Base-by-base conservation (phyloP, 2,329 filamentous ascomycete genomes). In the Aureobasidium namibiae region DNA sequence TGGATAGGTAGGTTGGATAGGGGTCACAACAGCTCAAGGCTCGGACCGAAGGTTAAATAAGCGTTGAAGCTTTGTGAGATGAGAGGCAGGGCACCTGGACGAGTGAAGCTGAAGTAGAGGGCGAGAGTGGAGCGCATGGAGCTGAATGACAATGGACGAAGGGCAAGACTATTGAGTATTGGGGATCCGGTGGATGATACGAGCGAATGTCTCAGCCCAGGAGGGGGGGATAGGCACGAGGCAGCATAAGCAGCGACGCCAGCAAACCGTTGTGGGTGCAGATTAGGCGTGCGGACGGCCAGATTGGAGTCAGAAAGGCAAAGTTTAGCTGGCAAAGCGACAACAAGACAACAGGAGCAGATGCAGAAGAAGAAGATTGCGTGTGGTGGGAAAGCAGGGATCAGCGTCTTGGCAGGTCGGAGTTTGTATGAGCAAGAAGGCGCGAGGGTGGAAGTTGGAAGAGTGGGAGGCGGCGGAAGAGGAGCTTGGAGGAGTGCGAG, bases 131-230 rank as follows among this genome's bases (percentile, higher is more conserved):
- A 13, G 31, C n/a, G 29, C n/a, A 50, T 36, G 48, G n/a, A 49
- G 23, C 6, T 26, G 33, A 52, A 24, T 33, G n/a, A 36, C 48
- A 23, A 52, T 29, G 34, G 33, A 26, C 21, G 18, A 18, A 34
- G 18, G n/a, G n/a, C 16, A 45, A 29, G 42, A 45, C 42, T 45
- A 45, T 45, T 45, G 42, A 44, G 26, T 36, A 39, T 6, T 4
- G 6, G 52, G 13, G 4, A 11, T 41, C 50, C 33, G 24, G 38
- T 10, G 21, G 31, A 18, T 11, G 39, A 56, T 54, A 56, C 52
- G 38, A 45, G 36, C 26, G 52, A 56, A 56, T 56, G 52, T 56
- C 52, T 56, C 52, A 56, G 52, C 52, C 52, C n/a, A n/a, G n/a
- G n/a, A n/a, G n/a, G n/a, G n/a, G n/a, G n/a, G n/a, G n/a, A n/a